phyloP scores from a whole-genome alignment of 768 basidiomycete species.

The Podaxis sp. region DNA sequence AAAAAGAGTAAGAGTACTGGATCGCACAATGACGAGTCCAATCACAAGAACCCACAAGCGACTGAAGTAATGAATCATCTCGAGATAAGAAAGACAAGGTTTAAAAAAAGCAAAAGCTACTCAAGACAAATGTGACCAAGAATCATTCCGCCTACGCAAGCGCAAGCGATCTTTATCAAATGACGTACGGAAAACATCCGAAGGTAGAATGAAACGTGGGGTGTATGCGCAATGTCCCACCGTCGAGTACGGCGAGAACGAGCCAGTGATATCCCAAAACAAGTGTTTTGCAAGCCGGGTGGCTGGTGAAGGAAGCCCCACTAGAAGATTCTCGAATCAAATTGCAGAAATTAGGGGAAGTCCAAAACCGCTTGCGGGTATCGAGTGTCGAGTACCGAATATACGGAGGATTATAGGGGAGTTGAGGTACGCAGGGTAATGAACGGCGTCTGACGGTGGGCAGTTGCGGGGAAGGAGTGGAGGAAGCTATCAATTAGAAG shows the following conservation, averaged over 20 bases:
- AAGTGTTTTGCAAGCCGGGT: background rate
- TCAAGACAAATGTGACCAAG: background rate
- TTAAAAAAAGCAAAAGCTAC: background rate
- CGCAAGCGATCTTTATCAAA: conserved; percentile 1
- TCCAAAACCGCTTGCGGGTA: conserved; percentile 36
- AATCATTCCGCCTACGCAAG: conserved; percentile 1
- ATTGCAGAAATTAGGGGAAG: background rate
- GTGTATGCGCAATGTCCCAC: background rate
- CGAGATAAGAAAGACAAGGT: background rate
- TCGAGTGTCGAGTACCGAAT: conserved; percentile 38
- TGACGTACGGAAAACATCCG: background rate
- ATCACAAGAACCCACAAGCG: conserved; percentile 1
- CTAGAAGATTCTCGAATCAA: background rate
- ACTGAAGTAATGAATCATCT: background rate
- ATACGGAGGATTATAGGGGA: conserved; percentile 16
- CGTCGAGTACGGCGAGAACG: background rate
- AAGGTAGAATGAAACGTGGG: background rate
- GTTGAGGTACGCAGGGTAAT: conserved; percentile 17
- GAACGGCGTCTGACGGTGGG: background rate
- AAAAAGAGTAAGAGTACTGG: background rate
- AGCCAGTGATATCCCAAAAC: background rate
- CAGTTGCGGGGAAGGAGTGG: conserved; percentile 4
- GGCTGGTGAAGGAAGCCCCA: background rate
- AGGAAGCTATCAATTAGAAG: conserved; percentile 49
- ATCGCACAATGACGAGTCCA: background rate